Evolutionary conservation across 2,329 filamentous ascomycete genomes (phyloP).

Genomic region (Atkinsonella texensis): DNA sequence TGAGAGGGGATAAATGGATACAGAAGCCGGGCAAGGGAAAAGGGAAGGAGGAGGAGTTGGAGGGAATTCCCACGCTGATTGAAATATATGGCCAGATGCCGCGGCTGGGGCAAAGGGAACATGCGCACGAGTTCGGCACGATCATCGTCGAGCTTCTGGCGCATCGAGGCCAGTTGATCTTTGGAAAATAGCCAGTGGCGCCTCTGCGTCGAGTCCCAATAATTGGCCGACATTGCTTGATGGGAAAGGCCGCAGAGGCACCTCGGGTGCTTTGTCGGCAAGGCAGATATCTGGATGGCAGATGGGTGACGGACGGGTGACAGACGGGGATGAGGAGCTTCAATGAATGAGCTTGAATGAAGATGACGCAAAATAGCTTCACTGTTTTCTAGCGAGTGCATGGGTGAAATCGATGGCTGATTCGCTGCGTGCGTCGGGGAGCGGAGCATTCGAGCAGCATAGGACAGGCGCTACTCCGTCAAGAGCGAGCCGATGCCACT

Average conservation of each 20-base stretch:
- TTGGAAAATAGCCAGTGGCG: conserved; percentile 85
- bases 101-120: conserved; percentile 69
- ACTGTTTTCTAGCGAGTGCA: too few relatives aligned
- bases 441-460: background rate
- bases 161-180: conserved; percentile 62
- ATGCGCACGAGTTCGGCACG: conserved; percentile 63
- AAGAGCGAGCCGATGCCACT: too few relatives aligned
- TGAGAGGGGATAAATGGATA: background rate
- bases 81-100: conserved; percentile 83
- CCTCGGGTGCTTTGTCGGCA: background rate
- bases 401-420: background rate
- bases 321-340: background rate
- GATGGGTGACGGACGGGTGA: background rate
- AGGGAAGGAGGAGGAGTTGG: background rate
- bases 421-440: conserved; percentile 1
- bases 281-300: background rate
- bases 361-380: too few relatives aligned
- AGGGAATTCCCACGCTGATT: conserved; percentile 56
- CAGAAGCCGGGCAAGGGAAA: background rate
- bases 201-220: conserved; percentile 90
- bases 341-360: background rate
- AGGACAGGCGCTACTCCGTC: too few relatives aligned
- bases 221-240: conserved; percentile 73
- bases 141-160: conserved; percentile 65
- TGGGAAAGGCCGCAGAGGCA: conserved; percentile 7